A percentile compares a stretch with the other conserved stretches of the same genome.
These are phyloP conservation scores for Tripterygium wilfordii DNA, from an alignment of 177 flowering plant genomes.

Conservation along the genomic window DNA sequence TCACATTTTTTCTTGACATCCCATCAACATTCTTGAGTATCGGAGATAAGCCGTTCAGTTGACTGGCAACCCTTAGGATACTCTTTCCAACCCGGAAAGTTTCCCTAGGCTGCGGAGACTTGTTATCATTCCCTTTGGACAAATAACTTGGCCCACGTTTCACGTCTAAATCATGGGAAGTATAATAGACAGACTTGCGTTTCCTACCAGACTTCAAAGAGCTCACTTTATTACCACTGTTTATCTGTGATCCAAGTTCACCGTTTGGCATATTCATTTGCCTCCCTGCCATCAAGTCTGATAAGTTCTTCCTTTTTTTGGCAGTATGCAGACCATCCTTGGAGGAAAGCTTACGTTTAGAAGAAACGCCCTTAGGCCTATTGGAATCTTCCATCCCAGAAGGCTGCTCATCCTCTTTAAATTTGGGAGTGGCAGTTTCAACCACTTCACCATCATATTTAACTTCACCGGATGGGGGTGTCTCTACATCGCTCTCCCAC, in stretches of 20 bases:
- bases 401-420: constrained; percentile 10
- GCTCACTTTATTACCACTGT: constrained; percentile 10
- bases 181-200: constrained; percentile 13
- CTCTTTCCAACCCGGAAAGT: constrained; percentile 56
- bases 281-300: constrained; percentile 35
- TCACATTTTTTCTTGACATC: constrained; percentile 4
- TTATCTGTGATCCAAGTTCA: constrained; percentile 8
- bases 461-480: constrained; percentile 1
- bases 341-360: constrained; percentile 22
- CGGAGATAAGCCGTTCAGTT: constrained; percentile 32
- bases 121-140: constrained; percentile 1
- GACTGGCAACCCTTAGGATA: constrained; percentile 51
- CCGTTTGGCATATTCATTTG: constrained; percentile 5
- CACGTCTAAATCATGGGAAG: constrained; percentile 11
- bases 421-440: constrained; percentile 11
- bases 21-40: constrained; percentile 12
- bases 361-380: constrained; percentile 16
- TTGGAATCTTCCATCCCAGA: constrained; percentile 16
- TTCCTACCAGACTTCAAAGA: constrained; percentile 26
- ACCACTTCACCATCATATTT: constrained; percentile 3
- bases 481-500: constrained; percentile 25
- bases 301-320: constrained; percentile 36
- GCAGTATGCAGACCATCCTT: constrained; percentile 19
- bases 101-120: constrained; percentile 10
- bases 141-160: constrained; percentile 7